Conservation (phyloP, 306 rosid species). For the Alnus rubra region DNA sequence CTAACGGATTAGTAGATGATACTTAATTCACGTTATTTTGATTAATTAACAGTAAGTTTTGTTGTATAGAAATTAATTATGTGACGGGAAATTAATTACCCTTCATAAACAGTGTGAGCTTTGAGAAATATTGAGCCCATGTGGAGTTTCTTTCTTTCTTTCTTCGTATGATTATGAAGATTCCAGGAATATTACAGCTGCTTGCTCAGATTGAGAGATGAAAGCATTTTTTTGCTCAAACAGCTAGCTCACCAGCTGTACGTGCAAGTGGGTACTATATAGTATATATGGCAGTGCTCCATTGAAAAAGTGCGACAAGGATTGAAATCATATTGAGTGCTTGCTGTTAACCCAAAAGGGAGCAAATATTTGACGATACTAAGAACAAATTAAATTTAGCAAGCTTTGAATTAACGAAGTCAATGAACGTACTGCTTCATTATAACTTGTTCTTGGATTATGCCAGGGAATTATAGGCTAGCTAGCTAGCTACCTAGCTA, state of each 20-base stretch:
- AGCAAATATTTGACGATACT: background rate
- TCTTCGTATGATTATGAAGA: background rate
- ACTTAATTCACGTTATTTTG: no score
- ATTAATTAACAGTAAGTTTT: no score
- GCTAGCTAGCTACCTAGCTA: no score
- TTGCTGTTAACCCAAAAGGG: background rate
- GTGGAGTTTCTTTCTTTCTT: background rate
- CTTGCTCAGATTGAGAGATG: background rate
- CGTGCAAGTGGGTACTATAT: background rate
- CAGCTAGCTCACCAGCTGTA: background rate
- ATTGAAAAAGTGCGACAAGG: background rate
- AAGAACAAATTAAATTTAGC: background rate
- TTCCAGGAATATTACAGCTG: constrained; percentile 3
- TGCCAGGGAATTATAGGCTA: no score
- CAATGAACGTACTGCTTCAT: no score
- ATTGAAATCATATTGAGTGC: background rate
- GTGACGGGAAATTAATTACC: no score
- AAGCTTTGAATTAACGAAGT: background rate
- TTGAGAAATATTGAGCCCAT: background rate
- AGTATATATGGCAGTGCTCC: background rate
- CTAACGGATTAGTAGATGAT: no score
- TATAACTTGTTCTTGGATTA: no score
- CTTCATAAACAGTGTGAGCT: no score
- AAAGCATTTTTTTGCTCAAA: background rate
- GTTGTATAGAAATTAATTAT: no score